Percentiles rank a stretch among this genome's conserved stretches.
Evolutionary conservation across 352 stramenopile species (phyloP).

Genomic region (Halophytophthora polymorphica): DNA sequence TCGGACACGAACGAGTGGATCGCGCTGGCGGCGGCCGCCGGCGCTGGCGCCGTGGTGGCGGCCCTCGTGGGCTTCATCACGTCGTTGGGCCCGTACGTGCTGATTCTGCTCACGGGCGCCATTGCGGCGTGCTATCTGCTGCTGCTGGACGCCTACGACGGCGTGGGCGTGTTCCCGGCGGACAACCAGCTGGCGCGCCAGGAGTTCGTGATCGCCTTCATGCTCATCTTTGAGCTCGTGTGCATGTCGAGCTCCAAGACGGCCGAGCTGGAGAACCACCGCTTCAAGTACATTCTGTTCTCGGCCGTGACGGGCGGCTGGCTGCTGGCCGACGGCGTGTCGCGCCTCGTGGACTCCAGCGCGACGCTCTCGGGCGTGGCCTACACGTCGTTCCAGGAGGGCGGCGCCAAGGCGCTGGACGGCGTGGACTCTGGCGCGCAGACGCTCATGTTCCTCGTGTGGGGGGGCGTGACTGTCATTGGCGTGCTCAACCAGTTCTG

Average conservation of each 20-base stretch:
- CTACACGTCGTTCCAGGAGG: constrained; percentile 64
- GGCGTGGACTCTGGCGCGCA: constrained; percentile 54
- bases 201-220: constrained; percentile 86
- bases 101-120: constrained; percentile 63
- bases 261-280: constrained; percentile 82
- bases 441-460: constrained; percentile 79
- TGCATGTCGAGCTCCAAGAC: constrained; percentile 78
- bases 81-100: constrained; percentile 58
- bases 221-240: constrained; percentile 86
- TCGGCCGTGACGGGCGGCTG: constrained; percentile 68
- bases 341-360: constrained; percentile 56
- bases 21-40: constrained; percentile 52
- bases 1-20: constrained; percentile 76
- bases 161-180: constrained; percentile 56
- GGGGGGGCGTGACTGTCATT: constrained; percentile 56
- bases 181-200: constrained; percentile 81
- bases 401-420: constrained; percentile 42
- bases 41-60: constrained; percentile 59
- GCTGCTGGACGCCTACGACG: constrained; percentile 72
- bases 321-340: constrained; percentile 72
- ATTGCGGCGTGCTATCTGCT: constrained; percentile 74
- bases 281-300: constrained; percentile 88
- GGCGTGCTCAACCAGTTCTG: constrained; percentile 74
- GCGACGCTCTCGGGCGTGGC: constrained; percentile 61
- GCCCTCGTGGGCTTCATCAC: constrained; percentile 78